Conservation (phyloP, 148 eudicot genomes). For the Rhododendron ovatum region DNA sequence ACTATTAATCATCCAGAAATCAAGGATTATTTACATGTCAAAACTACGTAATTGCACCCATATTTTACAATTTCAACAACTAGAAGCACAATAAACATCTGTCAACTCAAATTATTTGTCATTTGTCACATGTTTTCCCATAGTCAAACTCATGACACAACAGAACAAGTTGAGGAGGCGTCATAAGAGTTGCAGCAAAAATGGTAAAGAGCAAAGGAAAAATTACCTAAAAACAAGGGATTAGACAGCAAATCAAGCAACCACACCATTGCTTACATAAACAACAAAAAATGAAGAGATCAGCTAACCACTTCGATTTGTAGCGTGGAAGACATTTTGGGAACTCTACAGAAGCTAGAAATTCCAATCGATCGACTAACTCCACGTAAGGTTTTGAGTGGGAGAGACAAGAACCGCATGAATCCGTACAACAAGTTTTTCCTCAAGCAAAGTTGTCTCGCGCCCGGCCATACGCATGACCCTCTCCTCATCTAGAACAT, state of each 20-base stretch:
- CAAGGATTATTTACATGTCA: background rate
- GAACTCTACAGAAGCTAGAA: constrained; percentile 59
- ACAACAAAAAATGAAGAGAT: background rate
- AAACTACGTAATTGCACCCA: background rate
- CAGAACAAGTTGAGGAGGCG: background rate
- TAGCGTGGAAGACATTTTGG: constrained; percentile 55
- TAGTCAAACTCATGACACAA: background rate
- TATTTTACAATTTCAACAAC: background rate
- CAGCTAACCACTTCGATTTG: constrained; percentile 76
- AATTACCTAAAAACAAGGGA: background rate
- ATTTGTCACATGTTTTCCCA: background rate
- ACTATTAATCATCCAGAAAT: background rate
- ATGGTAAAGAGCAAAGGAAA: background rate
- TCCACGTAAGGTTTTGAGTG: constrained; percentile 68
- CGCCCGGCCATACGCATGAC: constrained; percentile 63
- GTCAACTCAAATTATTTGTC: background rate
- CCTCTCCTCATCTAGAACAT: constrained; percentile 48
- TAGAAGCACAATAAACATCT: background rate
- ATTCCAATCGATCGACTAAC: constrained; percentile 63
- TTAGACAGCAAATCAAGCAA: background rate
- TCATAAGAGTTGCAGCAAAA: background rate
- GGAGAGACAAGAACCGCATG: constrained; percentile 57
- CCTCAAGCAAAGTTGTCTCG: constrained; percentile 63
- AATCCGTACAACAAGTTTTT: constrained; percentile 72
- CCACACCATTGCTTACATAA: background rate